Conservation (phyloP, 2,329 filamentous ascomycete genomes). For the Scedosporium aurantiacum region DNA sequence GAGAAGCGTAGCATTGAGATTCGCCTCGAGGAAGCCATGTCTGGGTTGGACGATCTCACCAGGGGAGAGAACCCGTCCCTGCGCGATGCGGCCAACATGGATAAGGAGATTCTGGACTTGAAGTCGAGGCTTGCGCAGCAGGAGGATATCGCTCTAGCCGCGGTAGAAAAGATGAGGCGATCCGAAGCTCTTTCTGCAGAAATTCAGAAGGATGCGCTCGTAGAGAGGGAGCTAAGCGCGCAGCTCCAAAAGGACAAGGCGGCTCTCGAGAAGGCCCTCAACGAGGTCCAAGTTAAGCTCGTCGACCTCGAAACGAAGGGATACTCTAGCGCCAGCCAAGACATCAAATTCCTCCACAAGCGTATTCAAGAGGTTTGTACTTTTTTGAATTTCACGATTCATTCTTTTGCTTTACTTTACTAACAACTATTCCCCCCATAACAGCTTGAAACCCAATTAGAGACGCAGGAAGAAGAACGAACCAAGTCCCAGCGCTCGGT, state of each 20-base stretch:
- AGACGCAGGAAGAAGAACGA: constrained; percentile 68
- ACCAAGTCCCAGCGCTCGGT: constrained; percentile 75
- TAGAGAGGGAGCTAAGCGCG: constrained; percentile 71
- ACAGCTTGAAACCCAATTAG: constrained; percentile 79
- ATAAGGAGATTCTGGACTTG: constrained; percentile 80
- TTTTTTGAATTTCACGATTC: constrained; percentile 1
- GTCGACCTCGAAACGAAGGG: constrained; percentile 96
- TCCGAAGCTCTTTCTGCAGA: constrained; percentile 80
- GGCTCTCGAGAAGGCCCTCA: constrained; percentile 75
- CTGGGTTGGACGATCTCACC: constrained; percentile 77
- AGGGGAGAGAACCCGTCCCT: constrained; percentile 78
- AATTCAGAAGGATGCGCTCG: constrained; percentile 83
- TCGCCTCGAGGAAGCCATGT: constrained; percentile 75
- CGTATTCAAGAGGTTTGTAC: constrained; percentile 80
- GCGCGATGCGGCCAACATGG: constrained; percentile 78
- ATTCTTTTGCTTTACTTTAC: not conserved
- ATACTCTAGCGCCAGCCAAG: constrained; percentile 86
- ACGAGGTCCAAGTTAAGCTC: constrained; percentile 79
- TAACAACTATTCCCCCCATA: constrained; percentile 16
- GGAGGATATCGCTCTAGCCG: constrained; percentile 82
- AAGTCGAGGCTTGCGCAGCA: constrained; percentile 84
- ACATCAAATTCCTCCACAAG: constrained; percentile 89
- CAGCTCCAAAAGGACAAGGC: constrained; percentile 85
- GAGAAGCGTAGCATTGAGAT: constrained; percentile 87
- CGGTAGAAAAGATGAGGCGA: constrained; percentile 93